phyloP scores from a whole-genome alignment of 768 basidiomycete genomes.

The Strobilomyces dryophilus region DNA sequence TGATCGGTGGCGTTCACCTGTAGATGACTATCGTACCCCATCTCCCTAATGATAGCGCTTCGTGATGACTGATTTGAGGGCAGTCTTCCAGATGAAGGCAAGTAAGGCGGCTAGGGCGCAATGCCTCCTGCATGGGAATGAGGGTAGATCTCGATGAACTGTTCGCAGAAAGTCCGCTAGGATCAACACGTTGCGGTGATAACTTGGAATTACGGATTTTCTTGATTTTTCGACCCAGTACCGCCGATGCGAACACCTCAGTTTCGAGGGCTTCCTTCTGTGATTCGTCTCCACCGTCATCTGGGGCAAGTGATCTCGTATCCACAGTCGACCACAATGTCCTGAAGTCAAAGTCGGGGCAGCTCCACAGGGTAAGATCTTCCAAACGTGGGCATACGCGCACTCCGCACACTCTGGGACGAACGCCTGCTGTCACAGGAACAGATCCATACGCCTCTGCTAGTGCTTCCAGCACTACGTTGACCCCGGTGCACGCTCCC shows the following conservation, averaged over 20 bases:
- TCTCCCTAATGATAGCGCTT: slow-evolving; percentile 36
- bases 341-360: slow-evolving; percentile 39
- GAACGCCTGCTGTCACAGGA: slow-evolving; percentile 10
- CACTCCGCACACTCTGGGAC: slow-evolving; percentile 31
- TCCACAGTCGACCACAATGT: slow-evolving; percentile 36
- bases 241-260: slow-evolving; percentile 23
- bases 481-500: slow-evolving; percentile 42
- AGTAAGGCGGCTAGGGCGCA: slow-evolving; percentile 32
- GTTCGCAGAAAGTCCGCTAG: slow-evolving; percentile 10
- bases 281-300: slow-evolving; percentile 14
- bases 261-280: slow-evolving; percentile 11
- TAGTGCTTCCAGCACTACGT: slow-evolving; percentile 38
- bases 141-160: slow-evolving; percentile 30
- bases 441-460: slow-evolving; percentile 33
- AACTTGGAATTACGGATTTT: slow-evolving; percentile 18
- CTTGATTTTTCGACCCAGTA: slow-evolving; percentile 28
- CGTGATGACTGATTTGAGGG: slow-evolving; percentile 33
- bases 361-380: slow-evolving; percentile 50
- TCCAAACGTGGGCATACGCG: slow-evolving; percentile 49
- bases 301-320: slow-evolving; percentile 25
- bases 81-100: slow-evolving; percentile 44
- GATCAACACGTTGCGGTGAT: slow-evolving; percentile 10
- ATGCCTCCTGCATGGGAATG: slow-evolving; percentile 36
- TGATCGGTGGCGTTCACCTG: slow-evolving; percentile 5
- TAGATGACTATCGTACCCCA: slow-evolving; percentile 32